Base-by-base conservation (phyloP, 257 asterid genomes). In the Solanum megistacrolobum region DNA sequence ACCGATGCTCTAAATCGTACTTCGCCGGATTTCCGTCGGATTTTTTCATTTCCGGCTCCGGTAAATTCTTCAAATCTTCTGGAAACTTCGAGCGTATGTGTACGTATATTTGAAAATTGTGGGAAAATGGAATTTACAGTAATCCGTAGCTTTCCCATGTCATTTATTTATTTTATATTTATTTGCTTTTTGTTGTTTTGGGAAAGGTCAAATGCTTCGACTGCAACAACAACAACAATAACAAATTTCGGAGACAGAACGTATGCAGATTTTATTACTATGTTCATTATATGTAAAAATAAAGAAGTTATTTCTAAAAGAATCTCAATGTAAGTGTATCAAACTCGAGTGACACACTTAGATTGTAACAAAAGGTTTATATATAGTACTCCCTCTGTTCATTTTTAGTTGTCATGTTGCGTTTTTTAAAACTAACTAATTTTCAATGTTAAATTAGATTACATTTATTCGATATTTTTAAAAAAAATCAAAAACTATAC, bases 1-100 rank as follows among this genome's bases (percentile, higher is more conserved):
- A 73, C 35, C 91, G 89, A 92, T 84, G 91, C 91, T 93, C 96
- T 7, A 91, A 73, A 52, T 82, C 69, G 86, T 82, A 82, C 43
- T 48, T 82, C 10, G 31, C 12, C 43, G 69, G 43, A 3, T 3
- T 18, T 9, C 66, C 6, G 86, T 12, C 69, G 69, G 86, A 5
- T 6, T 48, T 48, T 29, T 48, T 29, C 86, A 82, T 82, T 48
- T 27, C 69, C 43, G 69, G 43, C 7, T 31, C 27, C 27, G 27
- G 10, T 46, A 27, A 3, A 7, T 39, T 25, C 21, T n/a, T 14
- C n/a, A 25, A 78, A 69, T 43, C n/a, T 43, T 79, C 84, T 79
- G 4, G 65, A 78, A 41, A 41, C 5, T n/a, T 8, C 13, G n/a
- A 39, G 36, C n/a, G 18, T n/a, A 6, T 39, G 12, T 38, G 23